Evolutionary conservation across 176 grass and related monocot species (phyloP), one percentile per base, ranked within the genome.

Genomic region (Stipa capillata): DNA sequence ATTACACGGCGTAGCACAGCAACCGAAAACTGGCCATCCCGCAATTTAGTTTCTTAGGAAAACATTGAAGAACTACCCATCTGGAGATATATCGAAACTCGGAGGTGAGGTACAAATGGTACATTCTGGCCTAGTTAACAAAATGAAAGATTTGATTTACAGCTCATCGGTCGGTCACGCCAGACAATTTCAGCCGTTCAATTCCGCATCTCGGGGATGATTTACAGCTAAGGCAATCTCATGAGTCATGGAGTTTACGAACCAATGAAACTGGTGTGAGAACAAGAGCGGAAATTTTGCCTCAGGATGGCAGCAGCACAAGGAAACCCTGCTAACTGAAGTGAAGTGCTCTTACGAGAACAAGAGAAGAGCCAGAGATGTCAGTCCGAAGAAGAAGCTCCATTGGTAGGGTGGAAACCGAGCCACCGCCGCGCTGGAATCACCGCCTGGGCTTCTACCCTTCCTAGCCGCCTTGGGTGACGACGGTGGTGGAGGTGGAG

Each of bases 401-500:
- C 69, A 51, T 12, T 39, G 65, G 25, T 10, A 57, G 48, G 65
- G 27, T 2, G 60, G 70, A 43, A 73, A 15, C 9, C 3, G 42
- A 9, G 69, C 52, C 43, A 53, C 43, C 24, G 69, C 76, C 4
- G 59, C 50, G 16, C 41, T 85, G n/a, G 62, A 48, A 35, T 74
- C 70, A 13, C 43, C 45, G 7, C 71, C 67, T 32, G 74, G 8
- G 62, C 18, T 37, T 36, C 51, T 0, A 29, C 76, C 86, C 55
- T 78, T 34, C 33, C 13, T 3, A 0, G 63, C 2, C 0, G 83
- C 35, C 68, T 20, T 73, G 14, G 68, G 69, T 14, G 79, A 33
- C 0, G 80, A 80, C 0, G 85, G 76, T 0, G 89, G 85, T 17
- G 69, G 79, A 11, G 85, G 51, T 4, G 88, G 85, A 5, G 92